Evolutionary conservation across 164 flowering plant species (phyloP).

Genomic region (Litsea cubeba): DNA sequence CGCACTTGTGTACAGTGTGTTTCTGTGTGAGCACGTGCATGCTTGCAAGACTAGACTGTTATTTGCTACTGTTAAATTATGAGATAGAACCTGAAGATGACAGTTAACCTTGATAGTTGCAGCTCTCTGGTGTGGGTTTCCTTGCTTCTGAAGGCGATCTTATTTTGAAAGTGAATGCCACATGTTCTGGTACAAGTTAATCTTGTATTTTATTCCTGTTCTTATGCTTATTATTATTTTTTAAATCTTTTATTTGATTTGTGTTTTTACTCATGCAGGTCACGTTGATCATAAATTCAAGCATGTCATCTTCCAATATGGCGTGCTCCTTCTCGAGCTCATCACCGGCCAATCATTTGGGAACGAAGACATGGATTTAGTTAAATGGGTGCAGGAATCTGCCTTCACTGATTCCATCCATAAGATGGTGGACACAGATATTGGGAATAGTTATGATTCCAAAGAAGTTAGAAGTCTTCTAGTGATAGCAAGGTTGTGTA

Average conservation of each 20-base stretch:
- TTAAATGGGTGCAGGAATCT: slow-evolving; percentile 64
- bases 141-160: slow-evolving; percentile 23
- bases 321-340: slow-evolving; percentile 71
- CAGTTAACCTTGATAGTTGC: slow-evolving; percentile 9
- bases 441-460: slow-evolving; percentile 53
- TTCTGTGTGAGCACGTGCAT: too few relatives aligned
- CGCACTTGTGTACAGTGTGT: too few relatives aligned
- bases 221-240: not conserved
- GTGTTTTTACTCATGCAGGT: slow-evolving; percentile 25
- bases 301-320: slow-evolving; percentile 61
- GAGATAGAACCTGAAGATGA: not conserved
- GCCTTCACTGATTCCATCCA: slow-evolving; percentile 39
- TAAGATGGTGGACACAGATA: slow-evolving; percentile 82
- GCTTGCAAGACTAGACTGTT: too few relatives aligned
- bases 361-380: slow-evolving; percentile 46
- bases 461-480: slow-evolving; percentile 58
- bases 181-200: slow-evolving; percentile 33
- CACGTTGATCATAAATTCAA: slow-evolving; percentile 30
- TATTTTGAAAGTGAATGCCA: slow-evolving; percentile 13
- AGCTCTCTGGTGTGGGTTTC: slow-evolving; percentile 52
- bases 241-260: not conserved
- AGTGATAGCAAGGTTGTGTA: slow-evolving; percentile 64
- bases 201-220: not conserved
- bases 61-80: too few relatives aligned
- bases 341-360: slow-evolving; percentile 80